Evolutionary conservation across 257 asterid genomes (phyloP).

Genomic region (Hygrophila difformis): DNA sequence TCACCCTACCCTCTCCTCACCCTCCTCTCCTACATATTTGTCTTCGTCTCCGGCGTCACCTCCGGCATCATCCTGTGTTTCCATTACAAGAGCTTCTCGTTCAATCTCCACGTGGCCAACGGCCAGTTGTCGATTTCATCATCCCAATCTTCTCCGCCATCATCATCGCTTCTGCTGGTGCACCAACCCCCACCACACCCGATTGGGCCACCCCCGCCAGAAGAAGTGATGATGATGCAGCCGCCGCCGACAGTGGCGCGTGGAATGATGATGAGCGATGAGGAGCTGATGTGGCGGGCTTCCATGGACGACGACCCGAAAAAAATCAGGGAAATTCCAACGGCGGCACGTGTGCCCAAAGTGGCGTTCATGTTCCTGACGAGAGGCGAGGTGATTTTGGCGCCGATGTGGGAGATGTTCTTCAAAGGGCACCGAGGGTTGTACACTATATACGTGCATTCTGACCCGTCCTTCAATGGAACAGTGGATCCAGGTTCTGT

Average conservation of each 20-base stretch:
- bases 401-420: slow-evolving; percentile 62
- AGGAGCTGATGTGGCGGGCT: slow-evolving; percentile 53
- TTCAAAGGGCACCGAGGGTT: slow-evolving; percentile 40
- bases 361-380: slow-evolving; percentile 67
- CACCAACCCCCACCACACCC: neutral
- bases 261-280: slow-evolving; percentile 49
- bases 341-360: slow-evolving; percentile 27
- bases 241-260: slow-evolving; percentile 31
- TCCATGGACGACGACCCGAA: slow-evolving; percentile 52
- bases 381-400: slow-evolving; percentile 40
- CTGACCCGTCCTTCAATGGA: slow-evolving; percentile 43
- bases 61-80: slow-evolving; percentile 42
- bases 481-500: slow-evolving; percentile 49
- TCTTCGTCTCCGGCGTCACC: slow-evolving; percentile 44
- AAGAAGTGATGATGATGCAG: neutral
- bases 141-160: neutral
- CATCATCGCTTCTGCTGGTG: neutral
- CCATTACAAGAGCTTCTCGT: slow-evolving; percentile 38
- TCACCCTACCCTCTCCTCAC: slow-evolving; percentile 22
- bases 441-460: slow-evolving; percentile 52
- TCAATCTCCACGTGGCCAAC: slow-evolving; percentile 45
- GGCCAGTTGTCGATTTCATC: slow-evolving; percentile 36
- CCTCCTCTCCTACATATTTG: slow-evolving; percentile 28
- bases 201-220: no score
- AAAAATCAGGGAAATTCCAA: slow-evolving; percentile 20